Conservation (phyloP, 2,329 filamentous ascomycete species). For the Penicillium brevicompactum region DNA sequence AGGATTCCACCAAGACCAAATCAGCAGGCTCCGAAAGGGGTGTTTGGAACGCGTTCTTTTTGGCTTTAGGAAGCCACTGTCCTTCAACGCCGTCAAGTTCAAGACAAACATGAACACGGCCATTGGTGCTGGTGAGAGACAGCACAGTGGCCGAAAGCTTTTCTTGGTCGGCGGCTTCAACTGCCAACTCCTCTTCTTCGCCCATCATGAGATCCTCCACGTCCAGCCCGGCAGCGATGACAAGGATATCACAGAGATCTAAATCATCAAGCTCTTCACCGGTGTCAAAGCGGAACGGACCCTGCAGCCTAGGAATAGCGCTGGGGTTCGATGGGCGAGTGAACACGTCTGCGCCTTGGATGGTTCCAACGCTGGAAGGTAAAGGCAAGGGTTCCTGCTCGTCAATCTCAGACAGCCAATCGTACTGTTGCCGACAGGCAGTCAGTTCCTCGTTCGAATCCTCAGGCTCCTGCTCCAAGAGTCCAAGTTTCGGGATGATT, state of each 20-base stretch:
- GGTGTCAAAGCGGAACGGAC: conserved; percentile 59
- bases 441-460: conserved; percentile 49
- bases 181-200: conserved; percentile 49
- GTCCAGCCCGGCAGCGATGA: conserved; percentile 56
- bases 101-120: conserved; percentile 61
- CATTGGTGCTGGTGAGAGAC: conserved; percentile 58
- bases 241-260: conserved; percentile 63
- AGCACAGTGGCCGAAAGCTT: conserved; percentile 60
- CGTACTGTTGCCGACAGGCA: conserved; percentile 57
- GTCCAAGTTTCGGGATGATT: conserved; percentile 70
- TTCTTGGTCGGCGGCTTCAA: conserved; percentile 49
- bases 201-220: conserved; percentile 55
- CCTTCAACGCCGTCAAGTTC: conserved; percentile 64
- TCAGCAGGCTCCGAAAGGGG: conserved; percentile 46
- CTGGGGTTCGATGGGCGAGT: conserved; percentile 56
- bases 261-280: conserved; percentile 54
- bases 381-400: conserved; percentile 53
- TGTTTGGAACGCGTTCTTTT: conserved; percentile 43
- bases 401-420: conserved; percentile 61
- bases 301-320: conserved; percentile 62
- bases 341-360: conserved; percentile 55
- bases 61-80: conserved; percentile 60
- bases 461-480: conserved; percentile 43
- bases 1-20: conserved; percentile 47
- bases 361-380: conserved; percentile 40